Conservation (phyloP, 1,284 basidiomycete genomes). For the Ganoderma leucocontextum region DNA sequence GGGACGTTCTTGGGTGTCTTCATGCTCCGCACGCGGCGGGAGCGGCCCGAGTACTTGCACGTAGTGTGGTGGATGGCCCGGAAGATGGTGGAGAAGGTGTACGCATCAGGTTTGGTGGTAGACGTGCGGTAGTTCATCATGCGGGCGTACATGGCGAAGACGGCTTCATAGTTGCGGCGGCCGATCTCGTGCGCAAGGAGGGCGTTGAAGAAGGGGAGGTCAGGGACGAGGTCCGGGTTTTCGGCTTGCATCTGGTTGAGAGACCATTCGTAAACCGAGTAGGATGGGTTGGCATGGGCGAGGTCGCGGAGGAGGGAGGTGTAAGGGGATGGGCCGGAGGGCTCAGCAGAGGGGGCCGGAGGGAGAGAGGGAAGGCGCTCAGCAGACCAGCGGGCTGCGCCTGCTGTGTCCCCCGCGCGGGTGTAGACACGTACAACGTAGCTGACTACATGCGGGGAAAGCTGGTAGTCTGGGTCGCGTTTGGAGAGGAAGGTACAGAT, state of each 20-base stretch:
- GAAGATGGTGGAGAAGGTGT: conserved; percentile 57
- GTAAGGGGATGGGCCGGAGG: conserved; percentile 38
- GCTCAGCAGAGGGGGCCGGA: conserved; percentile 19
- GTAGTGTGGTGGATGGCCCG: conserved; percentile 43
- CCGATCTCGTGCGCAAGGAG: conserved; percentile 52
- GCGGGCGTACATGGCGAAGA: conserved; percentile 53
- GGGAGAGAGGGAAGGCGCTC: conserved; percentile 24
- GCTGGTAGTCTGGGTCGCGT: conserved; percentile 43
- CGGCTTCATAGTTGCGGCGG: conserved; percentile 43
- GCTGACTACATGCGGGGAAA: conserved; percentile 44
- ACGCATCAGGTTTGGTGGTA: conserved; percentile 48
- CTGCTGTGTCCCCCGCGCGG: conserved; percentile 43
- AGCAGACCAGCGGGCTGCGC: conserved; percentile 46
- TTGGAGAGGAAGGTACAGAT: conserved; percentile 46
- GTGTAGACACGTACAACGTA: conserved; percentile 49
- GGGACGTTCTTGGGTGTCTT: conserved; percentile 33
- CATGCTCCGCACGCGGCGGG: conserved; percentile 34
- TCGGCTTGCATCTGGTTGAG: conserved; percentile 50
- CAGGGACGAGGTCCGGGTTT: conserved; percentile 43
- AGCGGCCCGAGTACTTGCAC: conserved; percentile 35
- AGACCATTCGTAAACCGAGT: conserved; percentile 45
- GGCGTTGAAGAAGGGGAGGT: conserved; percentile 54
- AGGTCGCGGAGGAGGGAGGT: conserved; percentile 50
- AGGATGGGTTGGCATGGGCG: conserved; percentile 40
- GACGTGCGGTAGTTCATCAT: conserved; percentile 44